phyloP scores from a whole-genome alignment of 495 filamentous ascomycete genomes.

The Hyaloscypha bicolor region DNA sequence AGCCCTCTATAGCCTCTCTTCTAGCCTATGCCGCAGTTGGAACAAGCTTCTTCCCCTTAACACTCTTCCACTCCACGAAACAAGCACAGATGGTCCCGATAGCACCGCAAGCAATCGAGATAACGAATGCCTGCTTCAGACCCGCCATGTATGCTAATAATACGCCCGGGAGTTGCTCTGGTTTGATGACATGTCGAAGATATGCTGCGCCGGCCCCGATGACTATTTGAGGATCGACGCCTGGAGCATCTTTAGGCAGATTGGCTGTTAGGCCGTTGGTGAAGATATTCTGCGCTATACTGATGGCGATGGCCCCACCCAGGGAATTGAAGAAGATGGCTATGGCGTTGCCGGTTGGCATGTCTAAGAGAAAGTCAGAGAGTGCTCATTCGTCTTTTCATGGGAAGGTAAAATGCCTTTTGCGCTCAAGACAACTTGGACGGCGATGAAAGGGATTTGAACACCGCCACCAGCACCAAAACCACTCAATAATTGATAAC shows the following conservation, averaged over 20 bases:
- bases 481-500: constrained; percentile 29
- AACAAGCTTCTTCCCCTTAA: constrained; percentile 52
- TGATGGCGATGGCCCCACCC: constrained; percentile 51
- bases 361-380: background rate
- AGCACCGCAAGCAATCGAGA: constrained; percentile 41
- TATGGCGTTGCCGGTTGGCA: constrained; percentile 29
- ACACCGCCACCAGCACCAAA: constrained; percentile 27
- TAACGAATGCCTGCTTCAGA: constrained; percentile 48
- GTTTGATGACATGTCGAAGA: constrained; percentile 46
- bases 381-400: background rate
- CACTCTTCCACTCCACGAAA: constrained; percentile 72
- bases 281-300: constrained; percentile 51
- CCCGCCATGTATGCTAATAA: constrained; percentile 61
- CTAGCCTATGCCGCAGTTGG: constrained; percentile 23
- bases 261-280: constrained; percentile 43
- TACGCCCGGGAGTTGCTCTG: constrained; percentile 49
- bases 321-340: constrained; percentile 45
- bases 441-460: constrained; percentile 29
- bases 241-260: constrained; percentile 42
- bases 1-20: background rate
- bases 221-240: constrained; percentile 44
- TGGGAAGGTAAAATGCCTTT: constrained; percentile 2
- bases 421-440: constrained; percentile 22
- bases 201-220: constrained; percentile 54
- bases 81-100: constrained; percentile 55